Evolutionary conservation across 2,329 filamentous ascomycete species (phyloP), one percentile per base, ranked within the genome.

Genomic region (Calonectria leucothoes): DNA sequence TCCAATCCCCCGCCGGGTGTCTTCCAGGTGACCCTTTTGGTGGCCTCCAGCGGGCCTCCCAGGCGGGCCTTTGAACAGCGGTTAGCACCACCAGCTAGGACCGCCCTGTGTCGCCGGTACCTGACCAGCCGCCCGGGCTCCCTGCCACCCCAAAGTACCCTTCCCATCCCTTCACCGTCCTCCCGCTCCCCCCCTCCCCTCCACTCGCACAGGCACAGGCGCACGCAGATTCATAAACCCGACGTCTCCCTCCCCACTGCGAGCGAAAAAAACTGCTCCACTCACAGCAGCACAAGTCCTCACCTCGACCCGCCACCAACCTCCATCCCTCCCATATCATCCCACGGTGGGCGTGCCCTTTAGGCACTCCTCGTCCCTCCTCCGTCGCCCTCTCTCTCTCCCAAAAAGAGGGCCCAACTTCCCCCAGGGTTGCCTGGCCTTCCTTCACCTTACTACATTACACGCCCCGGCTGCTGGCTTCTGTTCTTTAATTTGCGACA

Each of bases 311-410:
- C 57, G 39, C 37, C 57, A 65, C 59, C 70, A 68, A 66, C 66
- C 70, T 45, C 59, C 64, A 27, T 51, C 42, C 45, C n/a, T n/a
- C 12, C 55, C 45, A 49, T 72, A 59, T 69, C 66, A 70, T 69
- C 66, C 37, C 70, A 69, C 70, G 66, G 70, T 72, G 66, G 70
- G 70, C 70, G 70, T 72, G 70, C 65, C 65, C 65, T 65, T 69
- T 57, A 33, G 66, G 66, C 39, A 59, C 55, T 37, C 55, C 55
- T 59, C 55, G 20, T 68, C 63, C 63, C 39, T 37, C n/a, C 63
- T 51, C 33, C 37, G 23, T n/a, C n/a, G n/a, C n/a, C n/a, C 37
- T 45, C 37, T 25, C 49, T 29, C 55, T 31, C 31, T 52, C 67
- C 25, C 45, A 39, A 55, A 68, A 52, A 63, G 57, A 48, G 65